These are phyloP conservation scores for Podospora fimiseda DNA, from an alignment of 495 filamentous ascomycete genomes.

Conservation along the genomic window DNA sequence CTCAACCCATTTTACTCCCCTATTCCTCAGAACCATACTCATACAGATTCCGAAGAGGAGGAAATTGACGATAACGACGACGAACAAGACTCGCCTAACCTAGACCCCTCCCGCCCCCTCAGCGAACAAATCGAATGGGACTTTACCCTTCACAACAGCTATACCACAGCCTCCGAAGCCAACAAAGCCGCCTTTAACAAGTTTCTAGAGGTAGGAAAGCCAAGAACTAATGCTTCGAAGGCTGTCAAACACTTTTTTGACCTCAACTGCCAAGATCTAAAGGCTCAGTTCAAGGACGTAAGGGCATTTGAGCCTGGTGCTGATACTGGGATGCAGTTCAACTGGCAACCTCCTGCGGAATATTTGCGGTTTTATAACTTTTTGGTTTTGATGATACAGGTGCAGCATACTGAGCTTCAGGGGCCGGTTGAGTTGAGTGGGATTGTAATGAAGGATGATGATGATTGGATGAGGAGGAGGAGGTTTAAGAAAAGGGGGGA, in stretches of 20 bases:
- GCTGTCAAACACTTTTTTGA: slow-evolving; percentile 6
- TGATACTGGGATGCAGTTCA: neutral
- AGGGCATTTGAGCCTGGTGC: neutral
- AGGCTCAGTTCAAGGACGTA: slow-evolving; percentile 1
- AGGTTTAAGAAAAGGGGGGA: neutral
- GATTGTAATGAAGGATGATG: slow-evolving; percentile 15
- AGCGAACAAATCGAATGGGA: neutral
- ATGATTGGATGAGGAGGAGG: neutral
- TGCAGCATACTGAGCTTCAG: slow-evolving; percentile 5
- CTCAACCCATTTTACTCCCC: neutral
- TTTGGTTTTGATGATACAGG: slow-evolving; percentile 9
- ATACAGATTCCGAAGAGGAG: neutral
- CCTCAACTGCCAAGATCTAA: neutral
- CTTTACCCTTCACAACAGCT: slow-evolving; percentile 4
- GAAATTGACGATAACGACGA: neutral
- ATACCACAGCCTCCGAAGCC: slow-evolving; percentile 10
- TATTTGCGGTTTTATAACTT: slow-evolving; percentile 15
- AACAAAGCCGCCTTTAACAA: slow-evolving; percentile 5
- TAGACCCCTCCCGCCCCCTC: neutral
- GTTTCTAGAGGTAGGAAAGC: slow-evolving; percentile 6
- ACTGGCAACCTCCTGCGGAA: slow-evolving; percentile 4
- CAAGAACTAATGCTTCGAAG: neutral
- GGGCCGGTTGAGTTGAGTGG: slow-evolving; percentile 19
- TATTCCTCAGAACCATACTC: neutral
- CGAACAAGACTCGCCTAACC: neutral